Base-by-base conservation (phyloP, 2,329 filamentous ascomycete genomes). In the Verticillium longisporum region DNA sequence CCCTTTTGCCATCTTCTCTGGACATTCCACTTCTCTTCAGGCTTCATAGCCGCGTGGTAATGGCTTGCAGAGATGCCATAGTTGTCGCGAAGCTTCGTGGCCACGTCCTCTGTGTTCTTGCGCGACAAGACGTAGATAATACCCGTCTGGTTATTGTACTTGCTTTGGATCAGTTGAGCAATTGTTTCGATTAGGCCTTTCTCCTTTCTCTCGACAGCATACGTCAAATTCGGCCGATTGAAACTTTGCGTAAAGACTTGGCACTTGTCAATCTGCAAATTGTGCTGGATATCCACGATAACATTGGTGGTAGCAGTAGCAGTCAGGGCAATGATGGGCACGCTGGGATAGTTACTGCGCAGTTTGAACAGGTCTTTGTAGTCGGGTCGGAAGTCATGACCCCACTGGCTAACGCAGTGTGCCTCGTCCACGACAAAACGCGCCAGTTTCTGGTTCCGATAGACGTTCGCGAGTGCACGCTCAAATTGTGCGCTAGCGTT, bases 391-490 rank as follows among this genome's bases (percentile, higher is more conserved):
- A 99, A 99, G 73, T 99, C 95, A 68, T 99, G 95, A 1, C 95
- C 95, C 95, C 95, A 99, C 78, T 99, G 93, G 73, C 95, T 98
- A 32, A 99, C 94, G 73, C 95, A 99, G 73, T 99, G 95, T n/a
- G 95, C 95, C 76, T 99, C 96, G 67, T 99, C 95, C 64, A 99
- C 96, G 59, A 99, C 95, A 57, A 99, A 86, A 32, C 95, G 87
- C 15, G 96, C 94, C 59, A 99, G 85, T 68, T 88, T 90, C 3
- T 82, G 79, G 58, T 86, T 86, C 14, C 75, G 74, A 72, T 97
- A 83, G n/a, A 99, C 79, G 2, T 78, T 80, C 58, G 84, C 77
- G 65, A 99, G 80, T 2, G 81, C 83, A 58, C 80, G 82, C 61
- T 87, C 78, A 73, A 98, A 90, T 2, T 78, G 77, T 53, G 81